Base-by-base conservation (phyloP, 2,329 filamentous ascomycete species). In the Neofusicoccum parvum region DNA sequence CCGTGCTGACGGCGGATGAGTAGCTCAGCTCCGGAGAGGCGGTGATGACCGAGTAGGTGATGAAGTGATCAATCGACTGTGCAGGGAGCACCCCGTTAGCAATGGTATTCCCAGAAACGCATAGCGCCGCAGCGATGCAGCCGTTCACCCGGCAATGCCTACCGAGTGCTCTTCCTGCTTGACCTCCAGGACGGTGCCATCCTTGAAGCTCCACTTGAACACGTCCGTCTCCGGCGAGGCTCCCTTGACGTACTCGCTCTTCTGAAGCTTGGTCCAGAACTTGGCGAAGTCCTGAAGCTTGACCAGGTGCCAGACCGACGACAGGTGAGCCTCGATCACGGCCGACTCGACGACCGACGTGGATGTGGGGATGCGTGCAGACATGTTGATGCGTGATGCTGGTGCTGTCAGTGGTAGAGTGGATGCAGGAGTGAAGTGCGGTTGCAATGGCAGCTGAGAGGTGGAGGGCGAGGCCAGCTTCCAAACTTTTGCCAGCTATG, bases 131-230 rank as follows among this genome's bases (percentile, higher is more conserved):
- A 41, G n/a, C 20, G 54, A 39, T 15, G 46, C 15, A 43, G 17
- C 37, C 37, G 17, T 46, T 43, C 46, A 45, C 9, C 36, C 46
- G 48, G 37, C 27, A 6, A 37, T 43, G 76, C 85, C 67, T 78
- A 90, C 87, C 69, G 86, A 89, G 80, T 91, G 88, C 81, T 90
- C 89, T 79, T 92, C 89, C 80, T 90, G 88, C 86, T 91, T 91
- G 70, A 92, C 87, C 76, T 91, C 88, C 20, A 90, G 79, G 64
- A 86, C 83, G 34, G 85, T 87, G 58, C 88, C 88, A 72, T 92
- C 89, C 76, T 88, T 87, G 82, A 91, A 92, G 20, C 83, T 85
- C 89, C 89, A 91, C 76, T 85, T 85, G 72, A 90, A 85, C 65
- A 91, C 79, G 71, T 91, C 88, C 50, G 88, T 87, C 78, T 91